Percentiles rank a stretch among this genome's conserved stretches.
phyloP scores from a whole-genome alignment of 768 basidiomycete genomes.

The Xanthoconium stramineum region DNA sequence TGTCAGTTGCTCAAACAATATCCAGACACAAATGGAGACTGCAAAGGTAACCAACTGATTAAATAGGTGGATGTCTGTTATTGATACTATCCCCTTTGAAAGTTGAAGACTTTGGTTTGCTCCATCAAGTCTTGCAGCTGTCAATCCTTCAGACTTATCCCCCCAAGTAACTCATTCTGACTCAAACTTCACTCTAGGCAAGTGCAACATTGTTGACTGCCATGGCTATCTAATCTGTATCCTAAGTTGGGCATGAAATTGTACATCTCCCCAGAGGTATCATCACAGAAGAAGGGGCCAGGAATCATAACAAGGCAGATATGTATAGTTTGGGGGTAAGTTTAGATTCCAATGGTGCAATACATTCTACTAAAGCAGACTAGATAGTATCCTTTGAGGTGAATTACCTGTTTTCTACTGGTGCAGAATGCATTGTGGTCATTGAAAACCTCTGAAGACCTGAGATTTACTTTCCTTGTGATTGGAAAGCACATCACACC shows the following conservation, averaged over 20 bases:
- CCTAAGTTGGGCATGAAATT: constrained; percentile 85
- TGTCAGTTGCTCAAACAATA: neutral
- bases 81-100: neutral
- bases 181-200: constrained; percentile 75
- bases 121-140: constrained; percentile 74
- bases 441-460: constrained; percentile 76
- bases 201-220: constrained; percentile 6
- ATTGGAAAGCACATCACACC: constrained; percentile 63
- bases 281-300: constrained; percentile 55
- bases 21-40: constrained; percentile 76
- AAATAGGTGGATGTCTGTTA: neutral
- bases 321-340: constrained; percentile 91
- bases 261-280: constrained; percentile 92
- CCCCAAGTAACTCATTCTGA: constrained; percentile 44
- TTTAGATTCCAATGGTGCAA: constrained; percentile 2
- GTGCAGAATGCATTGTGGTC: constrained; percentile 79
- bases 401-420: constrained; percentile 82
- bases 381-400: constrained; percentile 98
- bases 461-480: constrained; percentile 68
- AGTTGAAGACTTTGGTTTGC: constrained; percentile 96
- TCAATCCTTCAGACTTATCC: constrained; percentile 68
- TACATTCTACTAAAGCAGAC: neutral
- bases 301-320: constrained; percentile 85
- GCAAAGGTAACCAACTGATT: constrained; percentile 59
- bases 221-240: neutral